A percentile compares a stretch with the other conserved stretches of the same genome.
These are phyloP conservation scores for Alnus glutinosa DNA, from an alignment of 306 rosid genomes.

Conservation along the genomic window DNA sequence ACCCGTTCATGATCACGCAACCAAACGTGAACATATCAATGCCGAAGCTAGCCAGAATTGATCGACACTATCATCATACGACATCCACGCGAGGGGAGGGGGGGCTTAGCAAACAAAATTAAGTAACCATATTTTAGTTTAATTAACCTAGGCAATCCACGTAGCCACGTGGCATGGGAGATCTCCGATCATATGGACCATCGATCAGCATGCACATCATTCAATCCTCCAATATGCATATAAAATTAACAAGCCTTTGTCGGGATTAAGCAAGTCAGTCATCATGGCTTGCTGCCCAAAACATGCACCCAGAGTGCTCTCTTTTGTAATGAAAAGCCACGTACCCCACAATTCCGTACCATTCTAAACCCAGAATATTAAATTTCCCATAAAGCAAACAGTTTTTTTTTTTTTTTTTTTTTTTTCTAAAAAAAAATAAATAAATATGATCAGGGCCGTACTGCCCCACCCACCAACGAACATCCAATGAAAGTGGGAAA, in stretches of 20 bases:
- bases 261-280: constrained; percentile 21
- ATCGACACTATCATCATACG: constrained; percentile 26
- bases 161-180: constrained; percentile 23
- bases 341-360: neutral
- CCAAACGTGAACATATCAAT: neutral
- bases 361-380: no score
- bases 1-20: constrained; percentile 9
- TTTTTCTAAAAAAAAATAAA: no score
- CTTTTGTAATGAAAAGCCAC: neutral
- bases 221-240: neutral
- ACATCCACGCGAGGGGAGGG: constrained; percentile 25
- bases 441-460: no score
- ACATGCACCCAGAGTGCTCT: constrained; percentile 7
- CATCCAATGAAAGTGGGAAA: constrained; percentile 20
- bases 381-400: no score
- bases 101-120: neutral
- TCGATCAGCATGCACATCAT: neutral
- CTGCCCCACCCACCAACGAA: no score
- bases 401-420: no score
- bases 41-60: neutral
- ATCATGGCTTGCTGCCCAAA: constrained; percentile 23
- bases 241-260: constrained; percentile 1
- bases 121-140: neutral
- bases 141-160: neutral
- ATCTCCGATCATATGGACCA: constrained; percentile 16